These are phyloP conservation scores for Lipomyces orientalis DNA, from an alignment of 805 yeast genomes.

Conservation along the genomic window DNA sequence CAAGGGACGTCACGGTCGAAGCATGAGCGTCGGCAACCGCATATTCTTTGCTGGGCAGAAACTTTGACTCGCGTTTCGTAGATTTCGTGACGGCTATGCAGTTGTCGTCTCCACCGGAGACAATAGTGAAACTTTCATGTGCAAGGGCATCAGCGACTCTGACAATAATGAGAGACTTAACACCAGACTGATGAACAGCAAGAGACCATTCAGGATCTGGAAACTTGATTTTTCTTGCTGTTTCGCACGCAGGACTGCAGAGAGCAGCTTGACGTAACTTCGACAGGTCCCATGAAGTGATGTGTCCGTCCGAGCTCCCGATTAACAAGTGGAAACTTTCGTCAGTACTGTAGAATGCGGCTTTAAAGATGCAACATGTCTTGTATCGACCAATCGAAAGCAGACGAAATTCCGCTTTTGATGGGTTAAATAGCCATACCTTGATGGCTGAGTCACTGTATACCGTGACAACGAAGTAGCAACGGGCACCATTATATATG, in stretches of 20 bases:
- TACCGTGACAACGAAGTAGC: constrained; percentile 65
- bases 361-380: constrained; percentile 78
- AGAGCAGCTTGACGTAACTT: constrained; percentile 18
- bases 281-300: constrained; percentile 65
- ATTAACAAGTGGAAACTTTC: constrained; percentile 51
- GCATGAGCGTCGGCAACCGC: constrained; percentile 69
- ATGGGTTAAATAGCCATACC: constrained; percentile 50
- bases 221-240: constrained; percentile 4
- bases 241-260: not conserved
- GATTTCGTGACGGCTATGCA: constrained; percentile 58
- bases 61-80: constrained; percentile 42
- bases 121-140: constrained; percentile 44
- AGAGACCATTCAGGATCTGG: constrained; percentile 42
- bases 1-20: constrained; percentile 78
- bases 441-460: constrained; percentile 85
- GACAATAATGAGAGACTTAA: constrained; percentile 61
- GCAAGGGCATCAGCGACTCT: constrained; percentile 17
- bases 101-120: constrained; percentile 95
- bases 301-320: constrained; percentile 84
- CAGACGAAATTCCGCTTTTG: constrained; percentile 50
- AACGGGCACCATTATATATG: constrained; percentile 11
- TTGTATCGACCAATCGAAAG: constrained; percentile 61
- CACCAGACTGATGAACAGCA: constrained; percentile 82
- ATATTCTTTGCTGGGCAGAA: not conserved
- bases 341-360: constrained; percentile 51